Percentiles rank a stretch among this genome's conserved stretches.
Conservation (phyloP, 2,329 filamentous ascomycete species). For the Plenodomus tracheiphilus region DNA sequence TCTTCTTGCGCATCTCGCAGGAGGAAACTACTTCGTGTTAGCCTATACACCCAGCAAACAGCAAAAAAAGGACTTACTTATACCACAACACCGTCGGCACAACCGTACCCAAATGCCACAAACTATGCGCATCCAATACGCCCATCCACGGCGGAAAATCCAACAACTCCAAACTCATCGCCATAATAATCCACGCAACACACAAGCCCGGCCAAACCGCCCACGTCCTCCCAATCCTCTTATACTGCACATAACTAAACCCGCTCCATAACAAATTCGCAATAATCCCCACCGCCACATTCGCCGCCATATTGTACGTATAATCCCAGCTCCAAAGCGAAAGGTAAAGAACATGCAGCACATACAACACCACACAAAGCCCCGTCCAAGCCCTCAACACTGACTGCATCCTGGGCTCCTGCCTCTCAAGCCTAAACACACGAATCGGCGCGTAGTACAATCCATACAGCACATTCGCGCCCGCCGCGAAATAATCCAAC, state of each 20-base stretch:
- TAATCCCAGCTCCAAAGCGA: slow-evolving; percentile 91
- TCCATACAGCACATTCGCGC: slow-evolving; percentile 86
- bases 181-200: slow-evolving; percentile 87
- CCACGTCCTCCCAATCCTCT: slow-evolving; percentile 73
- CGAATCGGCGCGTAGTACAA: slow-evolving; percentile 83
- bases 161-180: slow-evolving; percentile 93
- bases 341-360: slow-evolving; percentile 78
- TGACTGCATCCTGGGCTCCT: slow-evolving; percentile 52
- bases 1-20: slow-evolving; percentile 85
- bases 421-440: slow-evolving; percentile 77
- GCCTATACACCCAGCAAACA: slow-evolving; percentile 9
- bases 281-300: slow-evolving; percentile 77
- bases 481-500: slow-evolving; percentile 93
- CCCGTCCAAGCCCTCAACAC: slow-evolving; percentile 75
- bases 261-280: slow-evolving; percentile 85
- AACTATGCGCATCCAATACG: slow-evolving; percentile 85
- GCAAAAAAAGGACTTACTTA: slow-evolving; percentile 65
- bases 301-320: slow-evolving; percentile 96
- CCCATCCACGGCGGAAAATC: slow-evolving; percentile 87
- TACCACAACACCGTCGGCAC: slow-evolving; percentile 89
- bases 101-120: slow-evolving; percentile 96
- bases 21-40: slow-evolving; percentile 67
- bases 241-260: slow-evolving; percentile 78
- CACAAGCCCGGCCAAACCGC: slow-evolving; percentile 87
- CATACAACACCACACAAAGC: slow-evolving; percentile 72